A percentile compares a stretch with the other conserved stretches of the same genome.
Evolutionary conservation across 352 stramenopile species (phyloP).

Genomic region (Phytophthora litchii): DNA sequence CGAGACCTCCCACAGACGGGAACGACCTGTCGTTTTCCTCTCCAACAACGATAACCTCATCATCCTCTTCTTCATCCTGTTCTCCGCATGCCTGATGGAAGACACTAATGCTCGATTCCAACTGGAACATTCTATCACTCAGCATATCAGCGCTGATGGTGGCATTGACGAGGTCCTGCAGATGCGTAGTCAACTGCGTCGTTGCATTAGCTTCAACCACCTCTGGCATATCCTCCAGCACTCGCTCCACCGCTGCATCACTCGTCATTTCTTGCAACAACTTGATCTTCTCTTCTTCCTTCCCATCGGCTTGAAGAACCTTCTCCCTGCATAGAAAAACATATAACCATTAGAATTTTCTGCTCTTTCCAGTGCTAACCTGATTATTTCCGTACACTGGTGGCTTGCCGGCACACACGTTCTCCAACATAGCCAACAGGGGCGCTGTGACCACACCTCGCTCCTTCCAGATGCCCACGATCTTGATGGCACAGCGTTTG

Average conservation of each 20-base stretch:
- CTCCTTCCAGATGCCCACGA: constrained; percentile 88
- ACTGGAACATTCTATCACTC: constrained; percentile 90
- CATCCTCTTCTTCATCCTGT: constrained; percentile 30
- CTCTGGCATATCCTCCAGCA: constrained; percentile 75
- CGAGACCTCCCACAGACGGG: constrained; percentile 49
- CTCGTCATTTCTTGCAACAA: constrained; percentile 48
- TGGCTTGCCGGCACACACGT: constrained; percentile 75
- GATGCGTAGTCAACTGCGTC: constrained; percentile 37
- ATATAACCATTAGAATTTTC: constrained; percentile 10
- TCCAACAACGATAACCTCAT: constrained; percentile 14
- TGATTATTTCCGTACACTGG: constrained; percentile 41
- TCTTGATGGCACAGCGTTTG: constrained; percentile 86
- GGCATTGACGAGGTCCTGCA: constrained; percentile 81
- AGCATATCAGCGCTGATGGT: constrained; percentile 86
- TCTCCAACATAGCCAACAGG: constrained; percentile 71
- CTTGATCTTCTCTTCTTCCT: constrained; percentile 37
- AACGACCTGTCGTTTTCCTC: constrained; percentile 32
- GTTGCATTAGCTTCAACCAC: constrained; percentile 63
- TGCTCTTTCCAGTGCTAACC: constrained; percentile 1
- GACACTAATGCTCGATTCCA: constrained; percentile 76
- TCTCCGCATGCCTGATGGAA: constrained; percentile 75
- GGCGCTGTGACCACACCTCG: constrained; percentile 58
- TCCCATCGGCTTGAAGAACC: constrained; percentile 23
- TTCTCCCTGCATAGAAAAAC: constrained; percentile 39
- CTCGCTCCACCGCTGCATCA: constrained; percentile 42